Evolutionary conservation across 495 filamentous ascomycete genomes (phyloP), one percentile per base, ranked within the genome.

Genomic region (Penicillium coprophilum): DNA sequence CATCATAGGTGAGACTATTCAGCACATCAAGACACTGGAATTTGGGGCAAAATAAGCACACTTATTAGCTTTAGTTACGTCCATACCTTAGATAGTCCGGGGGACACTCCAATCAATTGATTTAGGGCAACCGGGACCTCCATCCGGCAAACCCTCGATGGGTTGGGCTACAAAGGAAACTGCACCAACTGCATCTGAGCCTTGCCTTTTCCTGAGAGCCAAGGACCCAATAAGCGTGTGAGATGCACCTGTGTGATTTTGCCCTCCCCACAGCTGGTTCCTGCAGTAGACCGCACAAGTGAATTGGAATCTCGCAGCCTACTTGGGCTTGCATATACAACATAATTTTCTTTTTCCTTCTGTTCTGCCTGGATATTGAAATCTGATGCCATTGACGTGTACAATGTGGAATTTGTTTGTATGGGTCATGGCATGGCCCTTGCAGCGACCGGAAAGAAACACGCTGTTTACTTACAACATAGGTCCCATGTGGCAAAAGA

Each of bases 281-380:
- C 73, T 77, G 73, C 73, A 77, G 73, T 75, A 77, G 71, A 64
- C 70, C 71, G 64, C 64, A 58, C 55, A 60, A 57, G 36, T 54
- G 38, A 53, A 51, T 30, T 28, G 53, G 40, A 55, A 63, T 53
- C 41, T 65, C 53, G 45, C 17, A 48, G 57, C 30, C 32, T 34
- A 41, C 31, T 12, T 24, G 6, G 41, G 30, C 40, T 15, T 46
- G 52, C 52, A 54, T 54, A 19, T 27, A 21, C 9, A n/a, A n/a
- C n/a, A n/a, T n/a, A n/a, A n/a, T n/a, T n/a, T 6, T 11, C 7
- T 19, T 31, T 15, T 13, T 11, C 19, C n/a, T 20, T 20, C 12
- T 32, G 31, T 47, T 15, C 47, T 58, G 56, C 24, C 53, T 38
- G 10, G 32, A 46, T 36, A 46, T 46, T 39, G 50, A 44, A 53